These are phyloP conservation scores for Fusarium oligoseptatum DNA, from an alignment of 2,329 filamentous ascomycete genomes.

Conservation along the genomic window DNA sequence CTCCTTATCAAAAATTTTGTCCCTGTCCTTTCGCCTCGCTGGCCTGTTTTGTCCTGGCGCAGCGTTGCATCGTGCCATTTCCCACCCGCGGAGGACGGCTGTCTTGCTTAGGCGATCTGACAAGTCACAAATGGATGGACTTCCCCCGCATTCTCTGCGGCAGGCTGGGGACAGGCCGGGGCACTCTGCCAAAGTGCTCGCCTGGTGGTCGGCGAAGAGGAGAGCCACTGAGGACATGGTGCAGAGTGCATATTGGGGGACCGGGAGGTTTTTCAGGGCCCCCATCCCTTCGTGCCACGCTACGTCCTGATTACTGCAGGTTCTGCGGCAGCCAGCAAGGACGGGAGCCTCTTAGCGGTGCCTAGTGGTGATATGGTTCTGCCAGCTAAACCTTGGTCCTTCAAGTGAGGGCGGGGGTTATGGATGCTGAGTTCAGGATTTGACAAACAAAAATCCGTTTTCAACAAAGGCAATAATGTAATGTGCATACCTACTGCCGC, in stretches of 20 bases:
- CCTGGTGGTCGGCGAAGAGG: conserved; percentile 14
- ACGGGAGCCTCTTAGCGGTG: conserved; percentile 14
- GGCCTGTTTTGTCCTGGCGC: conserved; percentile 20
- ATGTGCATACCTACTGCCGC: neutral
- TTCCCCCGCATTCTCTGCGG: conserved; percentile 44
- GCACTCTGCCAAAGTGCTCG: conserved; percentile 26
- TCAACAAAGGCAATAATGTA: conserved; percentile 17
- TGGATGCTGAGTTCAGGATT: conserved; percentile 18
- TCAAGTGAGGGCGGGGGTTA: conserved; percentile 25
- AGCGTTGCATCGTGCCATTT: conserved; percentile 43
- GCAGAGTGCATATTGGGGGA: conserved; percentile 17
- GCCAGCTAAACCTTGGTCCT: conserved; percentile 11
- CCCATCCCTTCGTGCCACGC: neutral
- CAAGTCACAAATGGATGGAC: conserved; percentile 32
- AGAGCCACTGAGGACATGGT: conserved; percentile 29
- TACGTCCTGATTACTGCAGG: conserved; percentile 33
- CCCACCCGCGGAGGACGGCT: conserved; percentile 21
- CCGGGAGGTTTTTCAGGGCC: conserved; percentile 10
- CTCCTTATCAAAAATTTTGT: conserved; percentile 3
- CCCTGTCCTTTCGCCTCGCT: conserved; percentile 13
- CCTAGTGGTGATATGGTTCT: conserved; percentile 18
- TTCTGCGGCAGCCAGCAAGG: conserved; percentile 34
- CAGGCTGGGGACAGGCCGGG: neutral
- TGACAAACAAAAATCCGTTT: conserved; percentile 33
- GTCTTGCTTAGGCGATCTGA: conserved; percentile 42